Percentiles rank a stretch among this genome's conserved stretches.
Evolutionary conservation across 148 eudicot species (phyloP).

Genomic region (Bassia scoparia): DNA sequence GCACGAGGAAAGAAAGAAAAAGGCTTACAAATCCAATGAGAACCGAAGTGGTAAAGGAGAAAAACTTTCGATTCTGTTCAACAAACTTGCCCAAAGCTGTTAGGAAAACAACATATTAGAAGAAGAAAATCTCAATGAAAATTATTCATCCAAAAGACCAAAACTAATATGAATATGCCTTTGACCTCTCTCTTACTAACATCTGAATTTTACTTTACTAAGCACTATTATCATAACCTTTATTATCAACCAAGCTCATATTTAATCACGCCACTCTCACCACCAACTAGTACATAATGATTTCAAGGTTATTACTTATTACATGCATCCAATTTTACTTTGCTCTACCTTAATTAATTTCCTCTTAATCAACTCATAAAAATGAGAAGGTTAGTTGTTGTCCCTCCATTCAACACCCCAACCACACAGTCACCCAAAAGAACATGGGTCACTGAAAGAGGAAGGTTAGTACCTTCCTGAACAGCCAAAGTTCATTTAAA

Average conservation of each 20-base stretch:
- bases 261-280: background rate
- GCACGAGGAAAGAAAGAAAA: background rate
- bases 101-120: conserved; percentile 6
- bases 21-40: conserved; percentile 42
- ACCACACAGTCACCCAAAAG: too few species aligned
- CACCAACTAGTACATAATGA: background rate
- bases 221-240: background rate
- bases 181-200: conserved; percentile 13
- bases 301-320: background rate
- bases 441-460: too few species aligned
- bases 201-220: background rate
- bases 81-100: conserved; percentile 32
- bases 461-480: too few species aligned
- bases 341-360: too few species aligned
- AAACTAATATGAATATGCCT: background rate
- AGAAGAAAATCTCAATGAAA: background rate
- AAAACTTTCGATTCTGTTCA: conserved; percentile 34
- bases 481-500: too few species aligned
- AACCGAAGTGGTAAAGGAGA: conserved; percentile 34
- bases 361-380: too few species aligned
- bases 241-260: background rate
- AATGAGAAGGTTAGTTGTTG: too few species aligned
- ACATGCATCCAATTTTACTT: too few species aligned
- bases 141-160: background rate
- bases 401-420: too few species aligned